These are phyloP conservation scores for Dioscorea cayenensis DNA, from an alignment of 116 monocot species.

Conservation along the genomic window DNA sequence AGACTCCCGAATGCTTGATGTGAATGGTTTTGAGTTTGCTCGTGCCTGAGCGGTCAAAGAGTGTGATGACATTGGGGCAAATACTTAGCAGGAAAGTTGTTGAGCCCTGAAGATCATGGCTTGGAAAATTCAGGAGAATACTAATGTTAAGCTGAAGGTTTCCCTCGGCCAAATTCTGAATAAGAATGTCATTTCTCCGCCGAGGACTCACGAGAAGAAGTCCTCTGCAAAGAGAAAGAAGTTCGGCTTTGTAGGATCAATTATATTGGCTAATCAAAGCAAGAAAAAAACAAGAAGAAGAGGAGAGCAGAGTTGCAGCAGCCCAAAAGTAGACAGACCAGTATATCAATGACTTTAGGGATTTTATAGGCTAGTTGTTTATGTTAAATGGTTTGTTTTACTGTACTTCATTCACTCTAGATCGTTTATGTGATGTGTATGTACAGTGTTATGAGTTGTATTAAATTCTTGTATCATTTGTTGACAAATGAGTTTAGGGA, in stretches of 20 bases:
- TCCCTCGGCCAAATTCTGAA: constrained; percentile 79
- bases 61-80: constrained; percentile 69
- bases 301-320: constrained; percentile 20
- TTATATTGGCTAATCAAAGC: constrained; percentile 40
- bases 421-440: too few relatives aligned
- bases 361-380: too few relatives aligned
- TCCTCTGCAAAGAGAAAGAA: constrained; percentile 57
- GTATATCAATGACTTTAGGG: too few relatives aligned
- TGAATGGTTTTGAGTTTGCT: constrained; percentile 27
- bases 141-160: constrained; percentile 18
- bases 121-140: neutral
- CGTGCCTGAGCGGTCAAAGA: constrained; percentile 13
- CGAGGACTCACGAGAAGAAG: constrained; percentile 19
- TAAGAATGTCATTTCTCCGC: constrained; percentile 32
- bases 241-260: constrained; percentile 49
- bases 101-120: constrained; percentile 35
- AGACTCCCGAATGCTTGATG: constrained; percentile 43
- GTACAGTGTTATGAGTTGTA: too few relatives aligned
- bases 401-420: too few relatives aligned
- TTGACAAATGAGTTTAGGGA: too few relatives aligned
- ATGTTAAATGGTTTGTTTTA: too few relatives aligned
- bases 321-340: neutral
- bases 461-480: too few relatives aligned
- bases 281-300: constrained; percentile 47
- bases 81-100: constrained; percentile 82